Evolutionary conservation across 768 basidiomycete species (phyloP).

Genomic region (Floccularia luteovirens): DNA sequence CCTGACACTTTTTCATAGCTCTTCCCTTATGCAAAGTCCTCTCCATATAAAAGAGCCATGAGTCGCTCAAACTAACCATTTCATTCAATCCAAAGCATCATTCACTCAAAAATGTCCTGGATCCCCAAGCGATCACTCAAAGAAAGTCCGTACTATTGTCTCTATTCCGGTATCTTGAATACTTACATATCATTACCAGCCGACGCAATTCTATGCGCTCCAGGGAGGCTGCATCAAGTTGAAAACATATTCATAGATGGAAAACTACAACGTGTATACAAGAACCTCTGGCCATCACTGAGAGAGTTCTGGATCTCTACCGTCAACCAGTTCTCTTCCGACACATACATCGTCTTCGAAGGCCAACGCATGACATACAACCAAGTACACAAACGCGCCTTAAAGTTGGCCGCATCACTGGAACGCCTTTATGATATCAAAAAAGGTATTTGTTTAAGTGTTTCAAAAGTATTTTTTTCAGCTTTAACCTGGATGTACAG

Average conservation of each 20-base stretch:
- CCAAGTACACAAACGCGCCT: constrained; percentile 36
- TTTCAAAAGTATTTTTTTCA: not conserved
- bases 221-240: constrained; percentile 40
- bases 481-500: constrained; percentile 14
- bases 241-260: constrained; percentile 41
- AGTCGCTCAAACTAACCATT: too few species aligned
- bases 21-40: too few species aligned
- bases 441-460: constrained; percentile 30
- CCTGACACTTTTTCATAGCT: too few species aligned
- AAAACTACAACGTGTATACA: constrained; percentile 46
- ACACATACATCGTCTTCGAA: constrained; percentile 52
- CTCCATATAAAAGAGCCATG: too few species aligned
- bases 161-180: constrained; percentile 3
- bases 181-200: constrained; percentile 17
- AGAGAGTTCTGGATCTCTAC: constrained; percentile 47
- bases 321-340: constrained; percentile 28
- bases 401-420: constrained; percentile 36
- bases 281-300: constrained; percentile 46
- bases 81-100: too few species aligned
- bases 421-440: constrained; percentile 35
- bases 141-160: constrained; percentile 27
- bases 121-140: constrained; percentile 28
- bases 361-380: constrained; percentile 38
- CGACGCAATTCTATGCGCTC: constrained; percentile 36
- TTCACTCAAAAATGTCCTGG: constrained; percentile 33